phyloP scores from a whole-genome alignment of 208 protist species.

The Jaenimonas drosophilae region DNA sequence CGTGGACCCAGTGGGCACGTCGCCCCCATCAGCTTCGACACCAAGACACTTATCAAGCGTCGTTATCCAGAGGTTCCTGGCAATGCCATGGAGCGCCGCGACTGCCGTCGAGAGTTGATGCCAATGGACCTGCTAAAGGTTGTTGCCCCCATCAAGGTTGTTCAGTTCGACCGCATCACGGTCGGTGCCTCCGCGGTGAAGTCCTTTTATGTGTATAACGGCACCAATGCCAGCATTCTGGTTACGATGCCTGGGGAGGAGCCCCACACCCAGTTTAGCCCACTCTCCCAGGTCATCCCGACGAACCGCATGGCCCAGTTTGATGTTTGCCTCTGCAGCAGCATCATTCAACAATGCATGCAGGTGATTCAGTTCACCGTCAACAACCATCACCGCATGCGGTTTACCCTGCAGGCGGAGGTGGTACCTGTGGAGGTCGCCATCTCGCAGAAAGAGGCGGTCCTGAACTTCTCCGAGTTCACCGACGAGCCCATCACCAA shows the following conservation, averaged over 20 bases:
- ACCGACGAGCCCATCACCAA: slow-evolving; percentile 58
- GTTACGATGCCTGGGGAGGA: slow-evolving; percentile 70
- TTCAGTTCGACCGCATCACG: slow-evolving; percentile 89
- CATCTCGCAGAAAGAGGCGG: slow-evolving; percentile 72
- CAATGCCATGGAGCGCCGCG: slow-evolving; percentile 76
- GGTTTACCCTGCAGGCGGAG: slow-evolving; percentile 82
- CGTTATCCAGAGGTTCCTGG: slow-evolving; percentile 67
- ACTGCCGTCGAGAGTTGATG: slow-evolving; percentile 85
- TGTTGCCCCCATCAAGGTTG: slow-evolving; percentile 56
- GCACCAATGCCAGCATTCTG: slow-evolving; percentile 60
- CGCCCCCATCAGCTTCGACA: slow-evolving; percentile 56
- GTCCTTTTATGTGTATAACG: slow-evolving; percentile 90
- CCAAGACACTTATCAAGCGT: slow-evolving; percentile 70
- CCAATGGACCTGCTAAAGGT: slow-evolving; percentile 83
- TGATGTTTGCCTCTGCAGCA: slow-evolving; percentile 73
- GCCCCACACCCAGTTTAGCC: slow-evolving; percentile 41
- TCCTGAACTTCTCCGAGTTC: slow-evolving; percentile 67
- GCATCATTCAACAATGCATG: slow-evolving; percentile 53
- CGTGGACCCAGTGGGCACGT: slow-evolving; percentile 21
- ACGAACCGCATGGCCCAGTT: slow-evolving; percentile 84
- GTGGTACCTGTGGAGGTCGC: slow-evolving; percentile 87
- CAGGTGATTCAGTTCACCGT: slow-evolving; percentile 84
- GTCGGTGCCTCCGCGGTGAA: slow-evolving; percentile 59
- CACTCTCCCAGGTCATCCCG: slow-evolving; percentile 86
- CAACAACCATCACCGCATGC: slow-evolving; percentile 83